These are phyloP conservation scores for Aspergillus jensenii DNA, from an alignment of 2,329 filamentous ascomycete species.

Conservation along the genomic window DNA sequence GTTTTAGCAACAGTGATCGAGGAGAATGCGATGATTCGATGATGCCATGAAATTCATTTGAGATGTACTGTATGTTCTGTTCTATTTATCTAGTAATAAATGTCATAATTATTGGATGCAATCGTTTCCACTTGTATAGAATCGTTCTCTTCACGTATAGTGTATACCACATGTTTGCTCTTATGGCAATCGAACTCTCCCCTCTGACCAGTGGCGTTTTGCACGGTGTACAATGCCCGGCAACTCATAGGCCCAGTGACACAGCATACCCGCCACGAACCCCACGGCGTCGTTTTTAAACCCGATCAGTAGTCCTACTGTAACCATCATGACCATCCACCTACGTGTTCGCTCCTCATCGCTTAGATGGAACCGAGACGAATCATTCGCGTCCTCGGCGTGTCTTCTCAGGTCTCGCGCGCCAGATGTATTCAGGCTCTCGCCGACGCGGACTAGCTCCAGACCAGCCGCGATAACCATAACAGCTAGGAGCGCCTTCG, in stretches of 20 bases:
- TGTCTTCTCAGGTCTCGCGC: conserved; percentile 56
- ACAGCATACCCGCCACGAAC: conserved; percentile 77
- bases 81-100: not conserved
- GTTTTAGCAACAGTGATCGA: not conserved
- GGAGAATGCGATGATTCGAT: too few species aligned
- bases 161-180: not conserved
- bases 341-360: conserved; percentile 71
- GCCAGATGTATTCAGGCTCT: conserved; percentile 74
- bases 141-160: not conserved
- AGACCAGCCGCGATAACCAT: conserved; percentile 89
- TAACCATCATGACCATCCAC: conserved; percentile 90
- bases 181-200: conserved; percentile 27
- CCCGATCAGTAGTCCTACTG: conserved; percentile 75
- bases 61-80: not conserved
- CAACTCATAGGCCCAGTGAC: conserved; percentile 66
- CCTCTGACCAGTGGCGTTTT: conserved; percentile 26
- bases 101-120: not conserved
- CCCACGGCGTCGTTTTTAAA: conserved; percentile 90
- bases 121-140: not conserved
- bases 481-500: conserved; percentile 73
- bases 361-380: conserved; percentile 39
- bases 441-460: conserved; percentile 81
- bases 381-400: not conserved
- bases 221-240: conserved; percentile 29
- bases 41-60: not conserved